A percentile compares a stretch with the other conserved stretches of the same genome.
Conservation (phyloP, 768 basidiomycete genomes). For the Russula griseocarnosa region DNA sequence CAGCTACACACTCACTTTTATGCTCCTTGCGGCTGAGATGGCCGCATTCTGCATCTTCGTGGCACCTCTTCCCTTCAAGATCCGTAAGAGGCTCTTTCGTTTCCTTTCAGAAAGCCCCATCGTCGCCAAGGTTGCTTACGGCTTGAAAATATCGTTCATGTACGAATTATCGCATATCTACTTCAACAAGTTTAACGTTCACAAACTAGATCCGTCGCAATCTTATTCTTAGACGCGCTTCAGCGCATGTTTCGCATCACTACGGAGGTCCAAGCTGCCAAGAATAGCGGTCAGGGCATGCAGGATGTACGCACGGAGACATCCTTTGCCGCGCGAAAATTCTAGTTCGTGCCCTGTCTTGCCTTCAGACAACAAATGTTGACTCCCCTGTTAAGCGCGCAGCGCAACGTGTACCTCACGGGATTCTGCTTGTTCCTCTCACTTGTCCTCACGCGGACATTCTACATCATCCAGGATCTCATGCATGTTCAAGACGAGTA, state of each 20-base stretch:
- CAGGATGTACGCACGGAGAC: constrained; percentile 75
- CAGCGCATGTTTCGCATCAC: constrained; percentile 87
- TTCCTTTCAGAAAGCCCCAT: constrained; percentile 66
- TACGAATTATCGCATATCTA: constrained; percentile 31
- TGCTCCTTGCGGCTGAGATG: constrained; percentile 83
- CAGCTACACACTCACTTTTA: constrained; percentile 77
- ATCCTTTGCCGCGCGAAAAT: constrained; percentile 87
- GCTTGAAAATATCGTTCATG: constrained; percentile 93
- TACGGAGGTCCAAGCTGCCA: constrained; percentile 66
- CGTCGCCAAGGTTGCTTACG: constrained; percentile 85
- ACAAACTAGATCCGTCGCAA: constrained; percentile 62
- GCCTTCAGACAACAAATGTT: constrained; percentile 5
- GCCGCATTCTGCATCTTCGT: constrained; percentile 81
- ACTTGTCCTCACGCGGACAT: constrained; percentile 87
- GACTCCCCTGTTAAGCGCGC: constrained; percentile 49
- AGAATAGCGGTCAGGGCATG: constrained; percentile 45
- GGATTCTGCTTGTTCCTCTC: constrained; percentile 95
- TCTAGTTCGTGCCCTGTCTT: constrained; percentile 59
- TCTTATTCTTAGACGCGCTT: constrained; percentile 87
- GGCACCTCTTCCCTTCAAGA: constrained; percentile 72
- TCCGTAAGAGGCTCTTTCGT: constrained; percentile 66
- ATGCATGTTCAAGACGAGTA: constrained; percentile 88
- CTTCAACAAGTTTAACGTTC: background rate
- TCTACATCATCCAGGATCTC: constrained; percentile 88
- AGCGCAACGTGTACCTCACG: constrained; percentile 89